These are phyloP conservation scores for Lactarius sp. DNA, from an alignment of 768 basidiomycete species.

Conservation along the genomic window DNA sequence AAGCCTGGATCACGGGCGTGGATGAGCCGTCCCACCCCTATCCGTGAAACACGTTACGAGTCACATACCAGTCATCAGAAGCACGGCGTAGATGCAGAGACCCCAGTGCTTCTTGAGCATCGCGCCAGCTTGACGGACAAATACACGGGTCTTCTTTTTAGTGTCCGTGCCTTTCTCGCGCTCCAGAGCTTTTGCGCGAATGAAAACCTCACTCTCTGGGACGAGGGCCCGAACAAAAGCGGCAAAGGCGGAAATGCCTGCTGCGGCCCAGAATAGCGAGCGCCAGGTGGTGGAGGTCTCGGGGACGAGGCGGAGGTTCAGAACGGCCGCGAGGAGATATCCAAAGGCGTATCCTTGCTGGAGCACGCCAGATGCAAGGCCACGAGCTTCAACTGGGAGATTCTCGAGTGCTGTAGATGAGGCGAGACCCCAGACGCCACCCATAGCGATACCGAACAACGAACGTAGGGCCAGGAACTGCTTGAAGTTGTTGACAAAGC, in stretches of 20 bases:
- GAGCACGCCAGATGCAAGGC: slow-evolving; percentile 78
- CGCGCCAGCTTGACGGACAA: slow-evolving; percentile 62
- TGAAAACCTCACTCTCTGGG: slow-evolving; percentile 76
- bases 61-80: slow-evolving; percentile 62
- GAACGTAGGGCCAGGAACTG: slow-evolving; percentile 83
- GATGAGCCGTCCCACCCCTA: slow-evolving; percentile 2
- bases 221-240: slow-evolving; percentile 60
- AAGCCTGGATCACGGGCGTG: slow-evolving; percentile 33
- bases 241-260: slow-evolving; percentile 69
- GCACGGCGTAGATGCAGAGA: slow-evolving; percentile 78
- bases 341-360: slow-evolving; percentile 93
- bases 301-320: slow-evolving; percentile 65
- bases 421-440: slow-evolving; percentile 85
- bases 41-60: not conserved
- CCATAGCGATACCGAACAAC: slow-evolving; percentile 86
- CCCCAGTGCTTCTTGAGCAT: slow-evolving; percentile 86
- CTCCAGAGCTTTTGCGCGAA: slow-evolving; percentile 56
- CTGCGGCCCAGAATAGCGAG: slow-evolving; percentile 73
- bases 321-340: slow-evolving; percentile 76
- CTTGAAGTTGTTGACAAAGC: slow-evolving; percentile 70
- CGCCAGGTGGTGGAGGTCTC: slow-evolving; percentile 50
- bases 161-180: slow-evolving; percentile 37
- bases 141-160: slow-evolving; percentile 56
- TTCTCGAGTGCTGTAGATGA: slow-evolving; percentile 84
- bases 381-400: slow-evolving; percentile 81